These are phyloP conservation scores for Penicillium occitanis DNA, from an alignment of 2,329 filamentous ascomycete genomes.

Conservation along the genomic window DNA sequence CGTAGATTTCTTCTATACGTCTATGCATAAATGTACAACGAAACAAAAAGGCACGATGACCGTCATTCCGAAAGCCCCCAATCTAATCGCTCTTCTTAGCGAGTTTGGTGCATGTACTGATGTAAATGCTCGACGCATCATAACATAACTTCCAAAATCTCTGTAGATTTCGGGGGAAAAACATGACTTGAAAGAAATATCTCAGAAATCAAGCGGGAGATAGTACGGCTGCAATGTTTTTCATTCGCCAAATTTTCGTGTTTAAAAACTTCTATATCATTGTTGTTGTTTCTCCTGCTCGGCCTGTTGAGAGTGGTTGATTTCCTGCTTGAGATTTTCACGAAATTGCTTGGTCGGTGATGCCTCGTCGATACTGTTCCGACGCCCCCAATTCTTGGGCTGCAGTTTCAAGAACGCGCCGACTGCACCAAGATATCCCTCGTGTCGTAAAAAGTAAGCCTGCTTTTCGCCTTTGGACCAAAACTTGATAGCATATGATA, in stretches of 20 bases:
- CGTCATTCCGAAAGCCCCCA: neutral
- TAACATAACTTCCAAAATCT: neutral
- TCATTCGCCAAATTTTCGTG: neutral
- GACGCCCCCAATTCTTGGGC: constrained; percentile 84
- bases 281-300: neutral
- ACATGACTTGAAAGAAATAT: neutral
- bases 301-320: neutral
- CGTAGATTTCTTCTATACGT: constrained; percentile 12
- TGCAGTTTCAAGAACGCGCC: constrained; percentile 92
- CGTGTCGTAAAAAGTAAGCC: constrained; percentile 92
- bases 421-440: constrained; percentile 91
- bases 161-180: neutral
- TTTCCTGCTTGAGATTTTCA: constrained; percentile 7
- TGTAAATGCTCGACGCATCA: neutral
- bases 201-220: neutral
- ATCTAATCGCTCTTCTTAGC: neutral
- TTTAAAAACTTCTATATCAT: neutral
- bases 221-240: neutral
- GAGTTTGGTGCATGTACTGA: neutral
- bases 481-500: constrained; percentile 95
- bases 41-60: neutral
- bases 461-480: constrained; percentile 94
- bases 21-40: constrained; percentile 16
- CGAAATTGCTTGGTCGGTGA: constrained; percentile 25
- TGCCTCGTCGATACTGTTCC: constrained; percentile 68